A percentile compares a stretch with the other conserved stretches of the same genome.
Evolutionary conservation across 2,329 filamentous ascomycete species (phyloP).

Genomic region (Huntiella omanensis): DNA sequence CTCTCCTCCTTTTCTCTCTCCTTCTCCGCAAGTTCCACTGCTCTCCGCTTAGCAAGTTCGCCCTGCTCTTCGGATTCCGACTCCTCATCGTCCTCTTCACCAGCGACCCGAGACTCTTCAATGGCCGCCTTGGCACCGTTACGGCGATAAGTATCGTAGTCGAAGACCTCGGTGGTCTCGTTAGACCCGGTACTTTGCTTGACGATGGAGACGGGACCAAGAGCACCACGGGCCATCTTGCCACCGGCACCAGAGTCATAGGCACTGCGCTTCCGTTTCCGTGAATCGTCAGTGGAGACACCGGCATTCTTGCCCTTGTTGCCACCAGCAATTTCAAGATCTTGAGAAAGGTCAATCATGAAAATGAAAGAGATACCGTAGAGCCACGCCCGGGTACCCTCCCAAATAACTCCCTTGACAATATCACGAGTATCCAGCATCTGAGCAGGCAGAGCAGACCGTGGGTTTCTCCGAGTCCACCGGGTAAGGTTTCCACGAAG

Average conservation of each 20-base stretch:
- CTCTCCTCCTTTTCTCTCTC: slow-evolving; percentile 17
- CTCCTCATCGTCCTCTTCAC: slow-evolving; percentile 21
- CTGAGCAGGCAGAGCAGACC: slow-evolving; percentile 51
- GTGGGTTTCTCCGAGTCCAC: slow-evolving; percentile 73
- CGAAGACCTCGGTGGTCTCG: slow-evolving; percentile 8
- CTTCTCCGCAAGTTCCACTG: slow-evolving; percentile 9
- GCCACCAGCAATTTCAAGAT: slow-evolving; percentile 31
- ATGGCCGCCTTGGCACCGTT: slow-evolving; percentile 12
- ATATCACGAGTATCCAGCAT: slow-evolving; percentile 61
- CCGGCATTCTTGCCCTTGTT: slow-evolving; percentile 16
- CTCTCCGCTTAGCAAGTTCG: slow-evolving; percentile 1
- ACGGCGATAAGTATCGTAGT: slow-evolving; percentile 9
- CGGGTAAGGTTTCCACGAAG: slow-evolving; percentile 57
- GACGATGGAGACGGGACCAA: slow-evolving; percentile 26
- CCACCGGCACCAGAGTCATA: slow-evolving; percentile 32
- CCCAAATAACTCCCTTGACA: slow-evolving; percentile 73
- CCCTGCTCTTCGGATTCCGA: slow-evolving; percentile 17
- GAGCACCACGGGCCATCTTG: slow-evolving; percentile 28
- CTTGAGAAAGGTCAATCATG: slow-evolving; percentile 71
- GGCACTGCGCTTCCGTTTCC: slow-evolving; percentile 35
- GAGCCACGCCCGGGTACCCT: slow-evolving; percentile 61
- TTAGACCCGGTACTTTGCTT: slow-evolving; percentile 17
- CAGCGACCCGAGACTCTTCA: slow-evolving; percentile 12
- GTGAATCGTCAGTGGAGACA: slow-evolving; percentile 20
- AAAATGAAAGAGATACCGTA: slow-evolving; percentile 75